A percentile compares a stretch with the other conserved stretches of the same genome.
Conservation (phyloP, 108 stramenopile species). For the Skeletonema menzelii region DNA sequence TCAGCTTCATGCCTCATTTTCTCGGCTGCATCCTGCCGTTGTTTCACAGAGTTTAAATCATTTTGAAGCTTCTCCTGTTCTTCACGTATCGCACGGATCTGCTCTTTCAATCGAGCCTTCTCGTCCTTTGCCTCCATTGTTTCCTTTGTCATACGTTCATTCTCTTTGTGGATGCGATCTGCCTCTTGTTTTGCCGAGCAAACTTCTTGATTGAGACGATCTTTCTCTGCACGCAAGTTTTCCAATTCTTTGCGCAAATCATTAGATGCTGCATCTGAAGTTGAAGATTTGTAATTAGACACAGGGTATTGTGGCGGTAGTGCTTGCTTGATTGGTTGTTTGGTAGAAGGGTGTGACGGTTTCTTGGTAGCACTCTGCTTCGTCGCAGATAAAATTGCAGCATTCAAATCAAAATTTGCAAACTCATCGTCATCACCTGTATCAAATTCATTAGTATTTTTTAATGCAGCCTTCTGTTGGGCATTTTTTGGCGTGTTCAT, state of each 20-base stretch:
- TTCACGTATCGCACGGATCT: not conserved
- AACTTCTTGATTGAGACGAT: not conserved
- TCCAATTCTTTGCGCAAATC: not conserved
- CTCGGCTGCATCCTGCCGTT: not conserved
- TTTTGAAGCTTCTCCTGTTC: not conserved
- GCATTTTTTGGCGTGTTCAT: not conserved
- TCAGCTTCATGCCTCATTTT: too few relatives aligned
- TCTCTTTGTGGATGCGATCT: not conserved
- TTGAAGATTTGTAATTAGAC: not conserved
- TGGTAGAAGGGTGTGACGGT: not conserved
- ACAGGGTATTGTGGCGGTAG: not conserved
- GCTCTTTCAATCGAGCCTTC: conserved; percentile 1
- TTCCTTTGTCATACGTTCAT: not conserved
- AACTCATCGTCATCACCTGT: conserved; percentile 8
- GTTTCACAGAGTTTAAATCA: not conserved
- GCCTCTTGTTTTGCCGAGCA: not conserved
- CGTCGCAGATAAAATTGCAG: conserved; percentile 11
- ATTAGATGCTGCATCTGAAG: not conserved
- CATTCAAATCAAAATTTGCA: conserved; percentile 10
- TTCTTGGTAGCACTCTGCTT: conserved; percentile 4
- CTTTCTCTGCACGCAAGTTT: not conserved
- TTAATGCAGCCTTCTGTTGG: not conserved
- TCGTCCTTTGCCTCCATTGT: not conserved
- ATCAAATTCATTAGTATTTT: conserved; percentile 9
- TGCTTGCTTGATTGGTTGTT: not conserved